These are phyloP conservation scores for Fusarium tuaranense DNA, from an alignment of 2,329 filamentous ascomycete species.

Conservation along the genomic window DNA sequence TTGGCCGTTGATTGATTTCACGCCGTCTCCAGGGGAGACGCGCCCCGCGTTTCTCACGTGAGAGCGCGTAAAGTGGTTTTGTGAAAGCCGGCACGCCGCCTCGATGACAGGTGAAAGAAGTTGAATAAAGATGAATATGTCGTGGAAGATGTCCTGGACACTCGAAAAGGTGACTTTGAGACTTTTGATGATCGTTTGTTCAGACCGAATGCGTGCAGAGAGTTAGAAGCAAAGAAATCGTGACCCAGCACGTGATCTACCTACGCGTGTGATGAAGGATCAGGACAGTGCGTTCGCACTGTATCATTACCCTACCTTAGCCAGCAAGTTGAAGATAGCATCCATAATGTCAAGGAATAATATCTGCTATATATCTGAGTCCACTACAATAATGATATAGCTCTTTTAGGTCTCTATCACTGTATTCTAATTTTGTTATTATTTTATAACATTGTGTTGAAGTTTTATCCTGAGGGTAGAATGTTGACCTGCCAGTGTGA, in stretches of 20 bases:
- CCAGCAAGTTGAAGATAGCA: no score
- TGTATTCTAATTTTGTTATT: no score
- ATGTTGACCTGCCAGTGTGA: no score
- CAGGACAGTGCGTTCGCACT: no score
- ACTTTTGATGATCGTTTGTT: not conserved
- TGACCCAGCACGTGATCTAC: constrained; percentile 27
- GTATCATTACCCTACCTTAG: no score
- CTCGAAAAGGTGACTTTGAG: not conserved
- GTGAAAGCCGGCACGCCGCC: not conserved
- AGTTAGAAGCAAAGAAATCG: not conserved
- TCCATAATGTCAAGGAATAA: no score
- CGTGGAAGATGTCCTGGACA: not conserved
- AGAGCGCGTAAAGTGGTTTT: constrained; percentile 48
- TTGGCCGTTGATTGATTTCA: constrained; percentile 32
- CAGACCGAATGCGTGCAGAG: not conserved
- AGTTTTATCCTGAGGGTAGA: no score
- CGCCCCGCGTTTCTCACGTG: constrained; percentile 52
- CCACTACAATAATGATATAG: no score
- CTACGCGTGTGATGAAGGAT: no score
- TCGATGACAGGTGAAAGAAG: not conserved
- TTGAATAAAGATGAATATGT: not conserved
- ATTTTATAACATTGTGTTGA: no score
- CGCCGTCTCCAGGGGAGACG: constrained; percentile 35
- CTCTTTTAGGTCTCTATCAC: no score
- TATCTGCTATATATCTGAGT: no score